Conservation (phyloP, 2,329 filamentous ascomycete genomes). For the Ophiognomonia clavigignenti-juglandacearum region DNA sequence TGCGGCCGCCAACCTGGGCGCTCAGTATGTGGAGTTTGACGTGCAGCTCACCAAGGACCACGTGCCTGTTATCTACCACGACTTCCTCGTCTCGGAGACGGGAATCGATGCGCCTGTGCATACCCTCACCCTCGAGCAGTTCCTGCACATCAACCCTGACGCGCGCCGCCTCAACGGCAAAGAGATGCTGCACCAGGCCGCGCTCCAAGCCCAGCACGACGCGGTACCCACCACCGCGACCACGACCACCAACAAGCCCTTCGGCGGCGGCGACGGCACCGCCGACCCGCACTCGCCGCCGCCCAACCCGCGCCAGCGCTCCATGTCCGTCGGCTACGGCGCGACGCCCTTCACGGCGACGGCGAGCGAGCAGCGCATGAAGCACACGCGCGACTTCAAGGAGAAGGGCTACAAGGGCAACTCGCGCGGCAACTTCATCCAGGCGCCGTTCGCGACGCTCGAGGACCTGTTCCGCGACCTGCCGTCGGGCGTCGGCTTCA, state of each 20-base stretch:
- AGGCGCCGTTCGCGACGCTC: slow-evolving; percentile 90
- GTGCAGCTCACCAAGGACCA: slow-evolving; percentile 99
- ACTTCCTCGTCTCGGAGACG: slow-evolving; percentile 96
- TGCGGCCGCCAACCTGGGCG: slow-evolving; percentile 88
- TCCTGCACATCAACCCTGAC: slow-evolving; percentile 75
- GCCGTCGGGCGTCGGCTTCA: slow-evolving; percentile 82
- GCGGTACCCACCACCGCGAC: slow-evolving; percentile 18
- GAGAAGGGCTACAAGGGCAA: slow-evolving; percentile 95
- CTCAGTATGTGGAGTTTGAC: slow-evolving; percentile 71
- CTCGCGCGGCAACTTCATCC: slow-evolving; percentile 88
- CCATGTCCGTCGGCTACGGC: slow-evolving; percentile 50
- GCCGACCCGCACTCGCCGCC: slow-evolving; percentile 4
- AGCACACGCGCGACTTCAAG: slow-evolving; percentile 94
- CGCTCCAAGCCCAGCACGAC: slow-evolving; percentile 24
- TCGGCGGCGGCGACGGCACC: not conserved
- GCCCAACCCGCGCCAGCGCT: slow-evolving; percentile 37
- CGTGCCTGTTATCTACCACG: slow-evolving; percentile 96
- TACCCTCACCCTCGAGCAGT: slow-evolving; percentile 90
- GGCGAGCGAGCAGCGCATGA: slow-evolving; percentile 84
- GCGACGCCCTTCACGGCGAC: slow-evolving; percentile 26
- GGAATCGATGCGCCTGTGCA: slow-evolving; percentile 96
- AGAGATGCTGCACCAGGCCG: slow-evolving; percentile 25
- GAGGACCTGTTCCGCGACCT: slow-evolving; percentile 88
- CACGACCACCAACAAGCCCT: not conserved
- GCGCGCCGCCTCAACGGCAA: slow-evolving; percentile 40